Evolutionary conservation across 345 rosid species (phyloP).

Genomic region (Dipteronia sinensis): DNA sequence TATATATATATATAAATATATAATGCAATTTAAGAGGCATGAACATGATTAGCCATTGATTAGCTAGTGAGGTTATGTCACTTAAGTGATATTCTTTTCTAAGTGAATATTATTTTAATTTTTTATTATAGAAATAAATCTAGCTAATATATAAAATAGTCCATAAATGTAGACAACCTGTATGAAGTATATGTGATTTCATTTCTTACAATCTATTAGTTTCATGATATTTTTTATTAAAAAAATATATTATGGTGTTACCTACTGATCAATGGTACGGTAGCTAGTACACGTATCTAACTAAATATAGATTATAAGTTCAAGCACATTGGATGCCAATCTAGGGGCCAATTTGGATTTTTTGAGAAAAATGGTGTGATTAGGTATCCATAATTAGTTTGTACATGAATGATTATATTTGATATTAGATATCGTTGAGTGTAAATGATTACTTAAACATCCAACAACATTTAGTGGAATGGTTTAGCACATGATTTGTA

Average conservation of each 20-base stretch:
- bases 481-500: background rate
- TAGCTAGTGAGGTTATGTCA: background rate
- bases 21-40: background rate
- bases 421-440: background rate
- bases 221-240: no score
- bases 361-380: background rate
- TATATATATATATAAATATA: no score
- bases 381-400: background rate
- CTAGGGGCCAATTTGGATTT: background rate
- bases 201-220: no score
- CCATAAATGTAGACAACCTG: background rate
- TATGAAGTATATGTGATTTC: background rate
- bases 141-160: no score
- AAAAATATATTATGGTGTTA: no score
- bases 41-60: background rate
- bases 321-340: background rate
- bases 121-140: no score
- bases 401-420: background rate
- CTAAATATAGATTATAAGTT: background rate
- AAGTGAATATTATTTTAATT: no score
- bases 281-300: background rate
- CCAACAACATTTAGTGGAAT: background rate
- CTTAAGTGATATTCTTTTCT: no score
- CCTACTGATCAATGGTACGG: no score
- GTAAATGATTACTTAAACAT: background rate